phyloP scores from a whole-genome alignment of 352 stramenopile genomes.

The Plasmopara viticola region DNA sequence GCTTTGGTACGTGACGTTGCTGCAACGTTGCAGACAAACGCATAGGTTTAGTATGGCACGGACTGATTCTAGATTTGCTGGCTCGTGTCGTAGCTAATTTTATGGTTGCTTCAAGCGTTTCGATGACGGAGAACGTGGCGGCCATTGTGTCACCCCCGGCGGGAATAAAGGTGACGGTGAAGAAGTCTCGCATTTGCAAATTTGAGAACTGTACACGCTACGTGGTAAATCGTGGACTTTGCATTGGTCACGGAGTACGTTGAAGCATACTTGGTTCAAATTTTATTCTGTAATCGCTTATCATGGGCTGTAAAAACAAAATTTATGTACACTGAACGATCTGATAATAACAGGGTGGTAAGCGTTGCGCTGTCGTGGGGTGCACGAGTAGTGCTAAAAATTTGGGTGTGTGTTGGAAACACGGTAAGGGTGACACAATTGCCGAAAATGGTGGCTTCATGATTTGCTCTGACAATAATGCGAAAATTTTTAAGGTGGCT shows the following conservation, averaged over 20 bases:
- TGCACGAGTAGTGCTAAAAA: slow-evolving; percentile 76
- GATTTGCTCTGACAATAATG: slow-evolving; percentile 27
- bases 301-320: slow-evolving; percentile 11
- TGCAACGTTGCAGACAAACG: slow-evolving; percentile 10
- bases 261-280: background rate
- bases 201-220: slow-evolving; percentile 70
- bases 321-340: slow-evolving; percentile 5
- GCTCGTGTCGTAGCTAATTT: slow-evolving; percentile 23
- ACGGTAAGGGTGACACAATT: slow-evolving; percentile 38
- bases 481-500: slow-evolving; percentile 41
- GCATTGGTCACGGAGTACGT: slow-evolving; percentile 61
- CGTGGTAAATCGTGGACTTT: slow-evolving; percentile 69
- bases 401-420: slow-evolving; percentile 70
- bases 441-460: slow-evolving; percentile 31
- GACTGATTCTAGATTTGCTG: slow-evolving; percentile 18
- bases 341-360: slow-evolving; percentile 49
- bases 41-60: slow-evolving; percentile 16
- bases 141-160: slow-evolving; percentile 16
- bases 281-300: slow-evolving; percentile 8
- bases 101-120: slow-evolving; percentile 10
- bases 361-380: slow-evolving; percentile 49
- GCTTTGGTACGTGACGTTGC: slow-evolving; percentile 27
- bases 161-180: slow-evolving; percentile 22
- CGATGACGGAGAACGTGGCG: slow-evolving; percentile 17
- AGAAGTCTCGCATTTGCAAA: slow-evolving; percentile 75